Percentiles rank a stretch among this genome's conserved stretches.
Evolutionary conservation across 768 basidiomycete species (phyloP).

Genomic region (Amanita muscaria): DNA sequence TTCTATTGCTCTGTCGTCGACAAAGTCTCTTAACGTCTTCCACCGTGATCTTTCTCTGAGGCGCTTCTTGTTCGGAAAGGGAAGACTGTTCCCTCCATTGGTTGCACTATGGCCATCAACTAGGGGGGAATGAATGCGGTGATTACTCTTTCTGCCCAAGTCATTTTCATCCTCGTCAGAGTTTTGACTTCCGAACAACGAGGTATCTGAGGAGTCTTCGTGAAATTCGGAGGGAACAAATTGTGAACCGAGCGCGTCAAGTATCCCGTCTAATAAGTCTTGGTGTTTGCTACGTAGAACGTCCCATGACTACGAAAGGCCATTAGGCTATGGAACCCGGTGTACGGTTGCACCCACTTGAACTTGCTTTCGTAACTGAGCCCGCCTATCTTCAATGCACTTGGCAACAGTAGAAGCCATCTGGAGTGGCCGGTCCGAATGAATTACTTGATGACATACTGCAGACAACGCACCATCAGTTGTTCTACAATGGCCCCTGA

Average conservation of each 20-base stretch:
- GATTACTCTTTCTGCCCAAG: neutral
- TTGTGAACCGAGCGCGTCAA: conserved; percentile 66
- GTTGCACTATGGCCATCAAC: neutral
- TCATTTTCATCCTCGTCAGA: conserved; percentile 13
- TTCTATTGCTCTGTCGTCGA: conserved; percentile 76
- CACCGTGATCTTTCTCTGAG: conserved; percentile 46
- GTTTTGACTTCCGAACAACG: conserved; percentile 73
- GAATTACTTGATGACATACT: no score
- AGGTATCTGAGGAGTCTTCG: conserved; percentile 54
- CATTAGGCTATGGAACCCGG: neutral
- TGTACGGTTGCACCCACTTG: conserved; percentile 33
- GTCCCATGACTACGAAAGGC: conserved; percentile 59
- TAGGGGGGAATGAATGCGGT: neutral
- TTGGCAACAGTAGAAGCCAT: conserved; percentile 67
- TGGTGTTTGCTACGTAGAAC: conserved; percentile 47
- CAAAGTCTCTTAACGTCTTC: conserved; percentile 82
- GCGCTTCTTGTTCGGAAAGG: conserved; percentile 15
- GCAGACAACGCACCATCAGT: conserved; percentile 69
- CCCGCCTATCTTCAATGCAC: conserved; percentile 64
- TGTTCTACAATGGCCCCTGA: conserved; percentile 68
- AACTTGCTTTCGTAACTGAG: conserved; percentile 49
- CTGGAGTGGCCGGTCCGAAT: conserved; percentile 24
- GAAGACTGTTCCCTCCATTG: neutral
- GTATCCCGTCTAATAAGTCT: conserved; percentile 54
- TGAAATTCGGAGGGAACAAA: conserved; percentile 75